A percentile compares a stretch with the other conserved stretches of the same genome.
These are phyloP conservation scores for Vanderwaltozyma yarrowii DNA, from an alignment of 805 yeast species.

Conservation along the genomic window DNA sequence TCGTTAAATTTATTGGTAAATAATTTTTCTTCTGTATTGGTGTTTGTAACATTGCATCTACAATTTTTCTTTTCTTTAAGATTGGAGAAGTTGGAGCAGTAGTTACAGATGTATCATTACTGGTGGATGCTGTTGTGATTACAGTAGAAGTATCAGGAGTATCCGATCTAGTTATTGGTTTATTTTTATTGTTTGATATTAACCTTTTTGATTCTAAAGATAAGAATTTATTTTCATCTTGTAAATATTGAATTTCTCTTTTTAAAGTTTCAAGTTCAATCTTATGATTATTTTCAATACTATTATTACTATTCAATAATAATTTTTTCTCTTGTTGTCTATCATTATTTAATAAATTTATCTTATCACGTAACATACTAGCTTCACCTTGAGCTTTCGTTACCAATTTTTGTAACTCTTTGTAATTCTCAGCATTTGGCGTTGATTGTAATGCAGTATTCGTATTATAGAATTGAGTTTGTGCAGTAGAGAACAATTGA, in stretches of 20 bases:
- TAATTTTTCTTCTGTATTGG: conserved; percentile 1
- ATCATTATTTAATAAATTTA: conserved; percentile 37
- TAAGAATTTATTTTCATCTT: conserved; percentile 48
- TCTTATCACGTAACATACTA: conserved; percentile 60
- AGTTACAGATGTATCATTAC: conserved; percentile 5
- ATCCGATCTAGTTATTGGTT: neutral
- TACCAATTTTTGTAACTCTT: conserved; percentile 20
- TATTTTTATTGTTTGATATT: conserved; percentile 1
- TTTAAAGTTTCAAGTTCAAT: conserved; percentile 33
- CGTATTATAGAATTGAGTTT: neutral
- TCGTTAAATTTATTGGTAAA: conserved; percentile 12
- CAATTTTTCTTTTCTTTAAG: conserved; percentile 9
- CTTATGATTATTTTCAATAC: conserved; percentile 13
- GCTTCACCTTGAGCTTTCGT: conserved; percentile 67
- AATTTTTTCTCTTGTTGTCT: conserved; percentile 31
- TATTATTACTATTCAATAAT: conserved; percentile 20
- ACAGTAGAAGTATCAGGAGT: neutral
- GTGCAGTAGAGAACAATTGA: neutral
- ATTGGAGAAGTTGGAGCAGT: conserved; percentile 5
- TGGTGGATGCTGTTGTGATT: conserved; percentile 1
- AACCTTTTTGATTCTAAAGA: conserved; percentile 35
- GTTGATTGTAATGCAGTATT: no score
- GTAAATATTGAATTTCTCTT: conserved; percentile 34
- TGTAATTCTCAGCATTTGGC: no score
- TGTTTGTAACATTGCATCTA: neutral